phyloP scores from a whole-genome alignment of 768 basidiomycete genomes.

The Neoboletus magnificus region DNA sequence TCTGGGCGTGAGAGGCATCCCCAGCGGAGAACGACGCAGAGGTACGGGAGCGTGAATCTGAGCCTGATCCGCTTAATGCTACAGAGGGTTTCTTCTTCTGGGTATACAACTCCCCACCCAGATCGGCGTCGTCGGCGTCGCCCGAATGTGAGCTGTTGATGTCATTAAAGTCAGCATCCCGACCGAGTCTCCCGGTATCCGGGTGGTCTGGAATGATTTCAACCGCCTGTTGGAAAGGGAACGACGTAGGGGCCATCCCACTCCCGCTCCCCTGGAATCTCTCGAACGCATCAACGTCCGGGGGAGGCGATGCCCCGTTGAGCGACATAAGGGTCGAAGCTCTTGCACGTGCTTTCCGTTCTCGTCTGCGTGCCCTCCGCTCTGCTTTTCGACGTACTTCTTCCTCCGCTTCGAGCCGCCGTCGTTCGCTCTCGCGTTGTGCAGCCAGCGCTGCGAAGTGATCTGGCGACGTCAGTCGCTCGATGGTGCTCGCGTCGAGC shows the following conservation, averaged over 20 bases:
- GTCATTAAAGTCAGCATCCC: background rate
- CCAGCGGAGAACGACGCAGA: slow-evolving; percentile 45
- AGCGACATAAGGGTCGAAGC: slow-evolving; percentile 32
- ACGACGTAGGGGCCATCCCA: background rate
- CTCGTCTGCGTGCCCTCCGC: slow-evolving; percentile 42
- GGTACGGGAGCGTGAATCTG: slow-evolving; percentile 61
- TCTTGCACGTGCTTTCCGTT: slow-evolving; percentile 44
- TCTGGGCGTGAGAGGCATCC: slow-evolving; percentile 20
- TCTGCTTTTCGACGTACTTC: slow-evolving; percentile 47
- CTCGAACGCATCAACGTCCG: slow-evolving; percentile 47
- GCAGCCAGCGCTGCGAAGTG: slow-evolving; percentile 29
- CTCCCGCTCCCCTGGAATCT: slow-evolving; percentile 60
- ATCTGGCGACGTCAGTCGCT: slow-evolving; percentile 44
- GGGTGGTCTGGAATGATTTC: background rate
- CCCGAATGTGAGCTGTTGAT: slow-evolving; percentile 20
- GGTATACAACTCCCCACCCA: slow-evolving; percentile 56
- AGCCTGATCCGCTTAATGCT: slow-evolving; percentile 39
- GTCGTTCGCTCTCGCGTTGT: slow-evolving; percentile 30
- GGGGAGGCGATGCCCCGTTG: slow-evolving; percentile 22
- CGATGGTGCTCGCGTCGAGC: slow-evolving; percentile 56
- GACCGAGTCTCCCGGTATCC: slow-evolving; percentile 10
- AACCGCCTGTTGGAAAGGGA: background rate
- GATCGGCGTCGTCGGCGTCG: slow-evolving; percentile 52
- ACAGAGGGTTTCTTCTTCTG: slow-evolving; percentile 33
- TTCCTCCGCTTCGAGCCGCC: slow-evolving; percentile 32